A percentile compares a stretch with the other conserved stretches of the same genome.
phyloP scores from a whole-genome alignment of 257 asterid genomes.

The Osmanthus fragrans region DNA sequence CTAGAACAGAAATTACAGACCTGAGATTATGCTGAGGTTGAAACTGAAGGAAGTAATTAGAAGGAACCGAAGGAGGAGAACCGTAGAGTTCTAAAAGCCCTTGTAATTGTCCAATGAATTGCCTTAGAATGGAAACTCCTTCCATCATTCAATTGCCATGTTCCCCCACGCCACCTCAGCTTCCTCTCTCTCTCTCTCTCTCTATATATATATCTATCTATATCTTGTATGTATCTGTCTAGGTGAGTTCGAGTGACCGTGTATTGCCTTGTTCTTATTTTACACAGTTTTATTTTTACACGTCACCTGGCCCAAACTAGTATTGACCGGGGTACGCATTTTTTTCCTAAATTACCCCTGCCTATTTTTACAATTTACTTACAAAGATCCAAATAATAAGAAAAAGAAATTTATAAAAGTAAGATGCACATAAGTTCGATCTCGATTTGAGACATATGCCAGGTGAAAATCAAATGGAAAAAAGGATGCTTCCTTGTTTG shows the following conservation, averaged over 20 bases:
- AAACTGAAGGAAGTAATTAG: slow-evolving; percentile 55
- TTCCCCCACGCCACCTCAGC: slow-evolving; percentile 20
- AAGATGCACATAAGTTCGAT: not conserved
- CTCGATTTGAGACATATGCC: not conserved
- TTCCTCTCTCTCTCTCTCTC: slow-evolving; percentile 18
- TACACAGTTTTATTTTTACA: slow-evolving; percentile 38
- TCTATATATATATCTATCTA: slow-evolving; percentile 21
- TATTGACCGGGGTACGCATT: slow-evolving; percentile 70
- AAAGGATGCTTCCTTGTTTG: not conserved
- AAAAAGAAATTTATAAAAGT: no score
- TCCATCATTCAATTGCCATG: slow-evolving; percentile 53
- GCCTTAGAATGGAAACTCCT: slow-evolving; percentile 84
- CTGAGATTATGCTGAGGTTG: slow-evolving; percentile 52
- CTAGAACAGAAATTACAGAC: slow-evolving; percentile 30
- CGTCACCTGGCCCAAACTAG: slow-evolving; percentile 42
- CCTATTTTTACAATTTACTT: not conserved
- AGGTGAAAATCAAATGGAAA: not conserved
- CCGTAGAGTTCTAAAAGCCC: slow-evolving; percentile 67
- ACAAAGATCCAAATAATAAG: no score
- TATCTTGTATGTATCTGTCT: slow-evolving; percentile 17
- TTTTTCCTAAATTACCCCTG: slow-evolving; percentile 41
- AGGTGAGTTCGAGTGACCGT: slow-evolving; percentile 5
- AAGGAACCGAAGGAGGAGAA: slow-evolving; percentile 47
- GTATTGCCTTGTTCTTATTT: slow-evolving; percentile 27
- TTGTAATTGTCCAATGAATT: slow-evolving; percentile 84